phyloP scores from a whole-genome alignment of 495 filamentous ascomycete genomes.

The Peziza echinospora region DNA sequence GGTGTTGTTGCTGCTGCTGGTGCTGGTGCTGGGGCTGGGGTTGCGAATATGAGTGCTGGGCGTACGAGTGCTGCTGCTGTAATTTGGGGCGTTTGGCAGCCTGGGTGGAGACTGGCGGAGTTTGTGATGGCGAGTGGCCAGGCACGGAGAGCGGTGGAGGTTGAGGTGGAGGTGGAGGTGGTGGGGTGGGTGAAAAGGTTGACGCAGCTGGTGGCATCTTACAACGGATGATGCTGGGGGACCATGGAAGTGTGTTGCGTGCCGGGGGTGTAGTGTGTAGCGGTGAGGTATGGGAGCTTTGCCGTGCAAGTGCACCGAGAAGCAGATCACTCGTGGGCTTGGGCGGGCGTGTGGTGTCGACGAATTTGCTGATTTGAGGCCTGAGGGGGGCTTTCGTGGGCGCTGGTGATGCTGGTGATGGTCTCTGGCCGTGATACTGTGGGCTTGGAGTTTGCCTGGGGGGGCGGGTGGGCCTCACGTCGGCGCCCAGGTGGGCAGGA shows the following conservation, averaged over 20 bases:
- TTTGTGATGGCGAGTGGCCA: conserved; percentile 84
- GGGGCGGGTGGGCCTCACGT: too few relatives aligned
- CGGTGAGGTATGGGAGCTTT: background rate
- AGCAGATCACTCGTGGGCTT: too few relatives aligned
- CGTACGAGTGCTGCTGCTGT: conserved; percentile 12
- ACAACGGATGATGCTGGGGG: background rate
- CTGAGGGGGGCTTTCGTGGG: too few relatives aligned
- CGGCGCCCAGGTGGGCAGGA: too few relatives aligned
- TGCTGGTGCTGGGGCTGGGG: conserved; percentile 6
- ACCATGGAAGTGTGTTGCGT: background rate
- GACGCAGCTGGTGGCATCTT: conserved; percentile 7
- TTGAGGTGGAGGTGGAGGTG: conserved; percentile 13
- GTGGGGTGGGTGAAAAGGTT: conserved; percentile 22
- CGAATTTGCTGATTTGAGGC: too few relatives aligned
- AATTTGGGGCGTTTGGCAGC: conserved; percentile 8
- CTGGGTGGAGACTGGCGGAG: conserved; percentile 30
- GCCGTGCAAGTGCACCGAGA: too few relatives aligned
- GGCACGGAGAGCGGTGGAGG: conserved; percentile 54
- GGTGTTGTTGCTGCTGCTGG: background rate
- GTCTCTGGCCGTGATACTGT: too few relatives aligned
- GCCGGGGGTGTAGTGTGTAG: background rate
- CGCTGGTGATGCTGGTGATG: too few relatives aligned
- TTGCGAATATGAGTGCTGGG: conserved; percentile 8
- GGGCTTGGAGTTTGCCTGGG: too few relatives aligned
- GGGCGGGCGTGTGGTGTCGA: too few relatives aligned